Evolutionary conservation across 345 rosid species (phyloP), one percentile per base, ranked within the genome.

Genomic region (Acer campestre): DNA sequence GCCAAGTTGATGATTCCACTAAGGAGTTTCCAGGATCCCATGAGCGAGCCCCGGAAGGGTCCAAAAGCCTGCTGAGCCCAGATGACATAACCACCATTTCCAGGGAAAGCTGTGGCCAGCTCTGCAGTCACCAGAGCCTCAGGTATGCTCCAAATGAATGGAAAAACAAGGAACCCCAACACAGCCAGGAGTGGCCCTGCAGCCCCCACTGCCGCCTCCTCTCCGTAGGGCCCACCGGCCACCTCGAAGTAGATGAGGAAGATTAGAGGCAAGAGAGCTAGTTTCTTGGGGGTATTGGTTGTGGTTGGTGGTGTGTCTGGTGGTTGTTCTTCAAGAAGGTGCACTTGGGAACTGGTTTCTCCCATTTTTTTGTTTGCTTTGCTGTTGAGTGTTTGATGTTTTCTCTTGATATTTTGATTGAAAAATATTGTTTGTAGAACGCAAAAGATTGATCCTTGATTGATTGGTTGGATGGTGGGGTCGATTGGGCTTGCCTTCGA

Each of bases 221-320:
- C 97, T 0, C 98, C 95, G 14, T 83, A 91, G 1, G 98, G 95
- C 2, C 98, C 98, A 1, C 98, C 95, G 1, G 97, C 92, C n/a
- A 93, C 98, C 83, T 94, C 97, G 59, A 94, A 93, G 87, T 91
- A 94, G 73, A 94, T 93, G 40, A 91, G 89, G 86, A 94, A 94
- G 63, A 94, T 82, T 65, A 95, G 92, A 68, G 97, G 97, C 49
- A 93, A 46, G 67, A 93, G 90, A 59, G 94, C 82, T 46, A 93
- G 89, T 68, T 89, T 90, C 67, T 84, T 88, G 0, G 89, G 0
- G 0, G 73, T 35, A 61, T 74, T 74, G 68, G 80, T 16, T 17
- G 65, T n/a, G 38, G 38, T 35, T 35, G 38, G 38, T 4, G 6
- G 35, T 35, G 38, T 35, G 38, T 35, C 48, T 31, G 65, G 79